Evolutionary conservation across 1,139 yeast species (phyloP).

Genomic region (Kluyveromyces sp.): DNA sequence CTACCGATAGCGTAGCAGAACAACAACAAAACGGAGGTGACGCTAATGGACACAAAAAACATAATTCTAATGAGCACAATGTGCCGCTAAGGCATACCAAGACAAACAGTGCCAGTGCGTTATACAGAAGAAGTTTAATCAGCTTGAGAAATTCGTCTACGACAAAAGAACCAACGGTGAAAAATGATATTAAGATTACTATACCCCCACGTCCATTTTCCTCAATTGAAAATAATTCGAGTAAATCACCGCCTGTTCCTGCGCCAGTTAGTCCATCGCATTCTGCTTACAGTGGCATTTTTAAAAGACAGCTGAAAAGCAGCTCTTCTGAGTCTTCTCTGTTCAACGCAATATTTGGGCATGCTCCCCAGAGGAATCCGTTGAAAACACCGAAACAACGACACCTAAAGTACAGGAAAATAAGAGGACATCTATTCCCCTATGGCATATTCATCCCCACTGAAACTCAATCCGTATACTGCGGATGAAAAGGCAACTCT

Average conservation of each 20-base stretch:
- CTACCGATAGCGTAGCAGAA: neutral
- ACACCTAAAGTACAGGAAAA: neutral
- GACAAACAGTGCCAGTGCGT: slow-evolving; percentile 26
- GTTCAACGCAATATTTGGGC: slow-evolving; percentile 30
- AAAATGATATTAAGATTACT: slow-evolving; percentile 24
- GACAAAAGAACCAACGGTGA: slow-evolving; percentile 13
- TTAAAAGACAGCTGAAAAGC: slow-evolving; percentile 51
- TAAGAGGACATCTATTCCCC: neutral
- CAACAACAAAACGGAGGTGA: neutral
- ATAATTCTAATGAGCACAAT: neutral
- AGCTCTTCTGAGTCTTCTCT: slow-evolving; percentile 48
- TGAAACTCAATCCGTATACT: slow-evolving; percentile 10
- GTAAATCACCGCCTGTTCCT: slow-evolving; percentile 36
- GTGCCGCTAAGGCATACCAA: slow-evolving; percentile 18
- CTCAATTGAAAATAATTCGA: slow-evolving; percentile 37
- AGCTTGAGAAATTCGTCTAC: slow-evolving; percentile 28
- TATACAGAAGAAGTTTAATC: slow-evolving; percentile 30
- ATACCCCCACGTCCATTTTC: slow-evolving; percentile 46
- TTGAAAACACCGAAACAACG: neutral
- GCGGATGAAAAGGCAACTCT: slow-evolving; percentile 22
- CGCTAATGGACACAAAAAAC: slow-evolving; percentile 8
- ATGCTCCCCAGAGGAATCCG: neutral
- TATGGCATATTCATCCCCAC: slow-evolving; percentile 6
- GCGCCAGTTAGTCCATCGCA: slow-evolving; percentile 20
- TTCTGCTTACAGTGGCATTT: slow-evolving; percentile 36